A percentile compares a stretch with the other conserved stretches of the same genome.
These are phyloP conservation scores for Suillus cothurnatus DNA, from an alignment of 768 basidiomycete genomes.

Conservation along the genomic window DNA sequence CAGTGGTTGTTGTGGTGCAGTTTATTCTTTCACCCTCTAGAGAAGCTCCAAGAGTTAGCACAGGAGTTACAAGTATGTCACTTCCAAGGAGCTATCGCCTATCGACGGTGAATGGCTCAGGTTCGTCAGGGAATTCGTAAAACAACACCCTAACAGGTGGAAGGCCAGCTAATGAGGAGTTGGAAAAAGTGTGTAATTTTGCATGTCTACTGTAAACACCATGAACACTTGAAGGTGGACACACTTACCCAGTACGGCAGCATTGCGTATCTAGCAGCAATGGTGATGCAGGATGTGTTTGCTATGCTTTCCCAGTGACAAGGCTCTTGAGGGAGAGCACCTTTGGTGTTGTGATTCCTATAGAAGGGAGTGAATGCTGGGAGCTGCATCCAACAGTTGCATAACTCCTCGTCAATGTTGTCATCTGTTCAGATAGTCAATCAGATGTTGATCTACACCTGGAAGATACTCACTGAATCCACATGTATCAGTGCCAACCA, in stretches of 20 bases:
- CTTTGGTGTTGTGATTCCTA: constrained; percentile 72
- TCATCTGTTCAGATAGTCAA: constrained; percentile 27
- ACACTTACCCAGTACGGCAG: constrained; percentile 76
- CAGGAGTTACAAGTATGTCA: constrained; percentile 76
- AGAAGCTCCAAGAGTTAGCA: constrained; percentile 65
- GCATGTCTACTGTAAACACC: constrained; percentile 5
- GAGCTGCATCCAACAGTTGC: constrained; percentile 87
- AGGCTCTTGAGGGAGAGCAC: constrained; percentile 76
- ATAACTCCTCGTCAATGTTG: constrained; percentile 80
- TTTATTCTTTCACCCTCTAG: constrained; percentile 54
- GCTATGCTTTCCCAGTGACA: constrained; percentile 83
- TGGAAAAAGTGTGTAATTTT: constrained; percentile 72
- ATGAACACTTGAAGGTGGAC: neutral
- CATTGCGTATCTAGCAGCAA: constrained; percentile 68
- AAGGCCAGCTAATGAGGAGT: constrained; percentile 62
- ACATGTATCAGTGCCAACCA: constrained; percentile 76
- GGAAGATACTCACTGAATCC: constrained; percentile 28
- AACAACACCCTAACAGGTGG: constrained; percentile 77
- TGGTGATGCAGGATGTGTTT: constrained; percentile 69
- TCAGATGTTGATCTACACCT: neutral
- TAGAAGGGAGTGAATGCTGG: constrained; percentile 83
- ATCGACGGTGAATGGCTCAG: constrained; percentile 62
- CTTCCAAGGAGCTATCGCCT: constrained; percentile 73
- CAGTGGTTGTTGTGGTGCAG: neutral
- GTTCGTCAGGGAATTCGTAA: constrained; percentile 76